These are phyloP conservation scores for Melampsora larici-populina DNA, from an alignment of 1,284 basidiomycete genomes.

Conservation along the genomic window DNA sequence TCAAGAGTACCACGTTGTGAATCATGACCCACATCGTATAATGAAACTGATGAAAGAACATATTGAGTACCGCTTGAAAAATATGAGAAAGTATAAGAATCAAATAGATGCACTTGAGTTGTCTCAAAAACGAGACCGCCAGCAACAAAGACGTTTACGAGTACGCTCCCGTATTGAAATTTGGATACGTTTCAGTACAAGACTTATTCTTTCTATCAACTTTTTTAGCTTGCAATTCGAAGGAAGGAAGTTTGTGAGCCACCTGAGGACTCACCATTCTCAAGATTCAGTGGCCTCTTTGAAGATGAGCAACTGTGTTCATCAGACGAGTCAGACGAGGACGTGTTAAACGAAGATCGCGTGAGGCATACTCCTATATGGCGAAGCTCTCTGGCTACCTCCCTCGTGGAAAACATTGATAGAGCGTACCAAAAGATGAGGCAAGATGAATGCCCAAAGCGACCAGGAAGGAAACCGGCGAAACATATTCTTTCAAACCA, in stretches of 20 bases:
- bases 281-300: no score
- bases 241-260: background rate
- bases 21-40: background rate
- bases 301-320: no score
- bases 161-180: no score
- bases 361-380: conserved; percentile 15
- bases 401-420: conserved; percentile 1
- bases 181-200: no score
- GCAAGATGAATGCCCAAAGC: no score
- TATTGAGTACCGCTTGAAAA: background rate
- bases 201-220: background rate
- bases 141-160: no score
- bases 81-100: conserved; percentile 20
- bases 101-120: background rate
- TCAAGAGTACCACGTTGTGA: background rate
- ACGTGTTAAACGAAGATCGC: background rate
- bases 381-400: background rate
- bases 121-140: no score
- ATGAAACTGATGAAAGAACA: background rate
- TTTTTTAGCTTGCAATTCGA: conserved; percentile 1
- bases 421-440: background rate
- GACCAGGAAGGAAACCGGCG: conserved; percentile 11
- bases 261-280: no score
- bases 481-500: background rate
- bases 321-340: background rate